Conservation (phyloP, 495 filamentous ascomycete genomes). For the Talaromyces proteolyticus region DNA sequence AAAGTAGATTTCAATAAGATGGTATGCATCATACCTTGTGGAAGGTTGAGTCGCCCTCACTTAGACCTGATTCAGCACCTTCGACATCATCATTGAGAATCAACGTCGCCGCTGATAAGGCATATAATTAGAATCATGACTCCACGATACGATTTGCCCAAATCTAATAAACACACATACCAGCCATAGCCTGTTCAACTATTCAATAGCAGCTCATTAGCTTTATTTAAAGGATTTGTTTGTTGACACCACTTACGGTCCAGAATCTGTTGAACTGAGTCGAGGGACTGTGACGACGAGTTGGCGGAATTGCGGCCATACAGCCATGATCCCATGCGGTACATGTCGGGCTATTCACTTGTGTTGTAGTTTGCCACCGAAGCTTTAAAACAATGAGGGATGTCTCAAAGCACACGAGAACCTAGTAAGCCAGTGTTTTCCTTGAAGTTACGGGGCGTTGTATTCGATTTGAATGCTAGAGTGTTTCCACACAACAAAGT, state of each 20-base stretch:
- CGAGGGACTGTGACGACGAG: slow-evolving; percentile 51
- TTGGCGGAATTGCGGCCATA: slow-evolving; percentile 45
- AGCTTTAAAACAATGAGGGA: neutral
- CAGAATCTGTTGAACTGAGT: slow-evolving; percentile 51
- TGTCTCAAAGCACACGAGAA: neutral
- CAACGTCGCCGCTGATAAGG: slow-evolving; percentile 48
- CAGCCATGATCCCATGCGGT: slow-evolving; percentile 50
- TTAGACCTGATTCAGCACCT: slow-evolving; percentile 69
- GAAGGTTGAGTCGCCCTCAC: slow-evolving; percentile 75
- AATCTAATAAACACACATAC: slow-evolving; percentile 25
- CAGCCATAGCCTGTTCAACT: slow-evolving; percentile 62
- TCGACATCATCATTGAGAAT: slow-evolving; percentile 96
- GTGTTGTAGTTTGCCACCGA: neutral
- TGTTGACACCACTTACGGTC: slow-evolving; percentile 42
- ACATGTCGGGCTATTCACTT: slow-evolving; percentile 16
- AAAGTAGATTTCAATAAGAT: slow-evolving; percentile 8
- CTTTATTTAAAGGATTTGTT: neutral
- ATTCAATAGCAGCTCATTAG: slow-evolving; percentile 11
- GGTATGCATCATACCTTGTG: slow-evolving; percentile 54
- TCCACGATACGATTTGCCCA: slow-evolving; percentile 3
- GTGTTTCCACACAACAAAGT: no score
- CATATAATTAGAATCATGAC: no score
- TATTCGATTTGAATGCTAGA: no score
- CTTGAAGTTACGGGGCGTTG: no score
- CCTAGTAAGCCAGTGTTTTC: no score